Conservation (phyloP, 1,139 yeast genomes). For the Diutina siamensis region DNA sequence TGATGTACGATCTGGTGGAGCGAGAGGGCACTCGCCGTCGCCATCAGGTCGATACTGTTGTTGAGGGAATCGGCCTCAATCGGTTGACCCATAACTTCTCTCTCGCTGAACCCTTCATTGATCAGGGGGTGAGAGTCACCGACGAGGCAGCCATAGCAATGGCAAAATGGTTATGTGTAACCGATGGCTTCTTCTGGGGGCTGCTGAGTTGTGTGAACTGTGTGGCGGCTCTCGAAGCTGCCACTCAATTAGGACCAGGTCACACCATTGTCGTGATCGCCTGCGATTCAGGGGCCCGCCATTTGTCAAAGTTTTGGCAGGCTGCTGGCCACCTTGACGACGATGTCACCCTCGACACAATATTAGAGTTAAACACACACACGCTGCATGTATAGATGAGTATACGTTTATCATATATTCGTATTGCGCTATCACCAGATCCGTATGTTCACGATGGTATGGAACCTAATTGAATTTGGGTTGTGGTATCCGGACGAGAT, state of each 20-base stretch:
- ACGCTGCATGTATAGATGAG: not conserved
- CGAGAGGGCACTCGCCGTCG: constrained; percentile 88
- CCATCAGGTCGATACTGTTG: constrained; percentile 90
- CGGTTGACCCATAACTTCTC: constrained; percentile 73
- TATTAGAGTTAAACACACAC: not conserved
- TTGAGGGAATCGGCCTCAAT: constrained; percentile 90
- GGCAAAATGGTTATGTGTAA: constrained; percentile 73
- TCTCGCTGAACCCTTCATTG: constrained; percentile 59
- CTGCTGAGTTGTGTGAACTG: constrained; percentile 89
- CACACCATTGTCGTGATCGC: constrained; percentile 75
- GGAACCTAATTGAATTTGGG: not conserved
- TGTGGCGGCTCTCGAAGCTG: constrained; percentile 72
- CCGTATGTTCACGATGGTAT: not conserved
- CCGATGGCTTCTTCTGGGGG: constrained; percentile 88
- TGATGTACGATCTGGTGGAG: constrained; percentile 84
- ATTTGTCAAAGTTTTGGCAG: constrained; percentile 87
- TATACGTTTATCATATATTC: not conserved
- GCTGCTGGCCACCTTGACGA: constrained; percentile 27
- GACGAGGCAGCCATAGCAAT: constrained; percentile 75
- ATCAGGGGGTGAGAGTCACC: constrained; percentile 67
- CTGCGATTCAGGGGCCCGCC: constrained; percentile 88
- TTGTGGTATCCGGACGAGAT: not conserved
- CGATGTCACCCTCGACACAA: not conserved
- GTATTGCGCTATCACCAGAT: not conserved
- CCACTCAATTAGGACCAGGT: constrained; percentile 47